Conservation (phyloP, 2,329 filamentous ascomycete species). For the Ophiostoma perfectum region DNA sequence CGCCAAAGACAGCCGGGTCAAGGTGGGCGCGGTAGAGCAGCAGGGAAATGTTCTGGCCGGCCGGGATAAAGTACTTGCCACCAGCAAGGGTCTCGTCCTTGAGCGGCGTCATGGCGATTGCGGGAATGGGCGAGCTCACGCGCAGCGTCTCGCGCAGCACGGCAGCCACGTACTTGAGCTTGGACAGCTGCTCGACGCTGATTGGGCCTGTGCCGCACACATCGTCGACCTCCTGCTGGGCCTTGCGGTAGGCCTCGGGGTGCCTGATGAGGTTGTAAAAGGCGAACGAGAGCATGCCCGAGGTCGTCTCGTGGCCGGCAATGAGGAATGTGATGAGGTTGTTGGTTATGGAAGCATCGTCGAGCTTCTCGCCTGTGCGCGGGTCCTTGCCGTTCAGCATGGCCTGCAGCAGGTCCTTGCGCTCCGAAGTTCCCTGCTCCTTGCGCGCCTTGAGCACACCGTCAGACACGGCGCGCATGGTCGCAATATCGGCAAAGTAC, state of each 20-base stretch:
- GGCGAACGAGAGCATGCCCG: conserved; percentile 47
- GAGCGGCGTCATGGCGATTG: conserved; percentile 33
- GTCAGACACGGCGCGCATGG: conserved; percentile 50
- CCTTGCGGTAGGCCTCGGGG: conserved; percentile 41
- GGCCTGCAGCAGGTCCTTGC: conserved; percentile 63
- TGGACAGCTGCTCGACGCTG: conserved; percentile 45
- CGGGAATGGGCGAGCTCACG: conserved; percentile 30
- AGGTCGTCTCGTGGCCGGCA: conserved; percentile 50
- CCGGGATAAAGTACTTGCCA: conserved; percentile 50
- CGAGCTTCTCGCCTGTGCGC: conserved; percentile 60
- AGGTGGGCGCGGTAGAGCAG: conserved; percentile 48
- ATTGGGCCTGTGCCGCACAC: conserved; percentile 44
- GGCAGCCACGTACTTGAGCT: conserved; percentile 44
- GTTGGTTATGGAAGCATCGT: conserved; percentile 57
- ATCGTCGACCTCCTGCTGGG: conserved; percentile 49
- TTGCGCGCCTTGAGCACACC: conserved; percentile 58
- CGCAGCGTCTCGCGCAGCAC: conserved; percentile 52
- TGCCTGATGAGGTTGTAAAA: conserved; percentile 48
- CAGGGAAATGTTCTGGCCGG: conserved; percentile 40
- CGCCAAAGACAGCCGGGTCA: conserved; percentile 53
- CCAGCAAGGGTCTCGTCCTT: conserved; percentile 37
- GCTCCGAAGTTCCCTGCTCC: conserved; percentile 38
- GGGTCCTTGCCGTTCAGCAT: conserved; percentile 65
- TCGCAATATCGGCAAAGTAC: conserved; percentile 50
- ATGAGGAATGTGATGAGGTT: conserved; percentile 57